These are phyloP conservation scores for Pseudoturritis turrita DNA, from an alignment of 345 rosid species.

Conservation along the genomic window DNA sequence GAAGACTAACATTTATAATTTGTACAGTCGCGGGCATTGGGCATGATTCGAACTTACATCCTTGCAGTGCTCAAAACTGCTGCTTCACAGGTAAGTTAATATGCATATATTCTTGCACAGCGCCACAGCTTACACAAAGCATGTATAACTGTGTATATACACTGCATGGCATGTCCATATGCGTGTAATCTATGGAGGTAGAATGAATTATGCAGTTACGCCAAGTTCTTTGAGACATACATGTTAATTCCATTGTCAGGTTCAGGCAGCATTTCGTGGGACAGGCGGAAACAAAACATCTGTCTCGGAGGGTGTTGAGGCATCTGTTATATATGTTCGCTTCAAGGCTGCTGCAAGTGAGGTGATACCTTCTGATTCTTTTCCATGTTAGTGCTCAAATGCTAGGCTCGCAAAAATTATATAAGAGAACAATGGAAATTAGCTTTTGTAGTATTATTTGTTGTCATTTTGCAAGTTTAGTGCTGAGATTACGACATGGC, in stretches of 20 bases:
- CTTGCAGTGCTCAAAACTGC: constrained; percentile 82
- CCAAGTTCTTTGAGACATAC: constrained; percentile 11
- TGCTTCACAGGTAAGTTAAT: constrained; percentile 65
- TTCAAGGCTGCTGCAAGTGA: constrained; percentile 97
- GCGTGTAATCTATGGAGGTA: not conserved
- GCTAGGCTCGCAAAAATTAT: not conserved
- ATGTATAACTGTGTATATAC: too few relatives aligned
- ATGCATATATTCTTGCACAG: not conserved
- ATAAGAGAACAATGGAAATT: not conserved
- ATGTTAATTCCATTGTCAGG: constrained; percentile 43
- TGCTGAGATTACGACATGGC: not conserved
- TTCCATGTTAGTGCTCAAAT: constrained; percentile 1
- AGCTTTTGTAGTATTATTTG: not conserved
- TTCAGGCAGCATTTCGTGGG: constrained; percentile 74
- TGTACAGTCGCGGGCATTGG: constrained; percentile 92
- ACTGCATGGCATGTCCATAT: too few relatives aligned
- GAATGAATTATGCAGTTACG: not conserved
- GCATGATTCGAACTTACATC: constrained; percentile 86
- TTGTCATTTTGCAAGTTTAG: constrained; percentile 6
- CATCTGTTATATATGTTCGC: constrained; percentile 89
- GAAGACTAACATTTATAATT: constrained; percentile 13
- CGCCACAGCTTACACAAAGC: not conserved
- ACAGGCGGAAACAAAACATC: constrained; percentile 60
- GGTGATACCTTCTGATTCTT: constrained; percentile 38
- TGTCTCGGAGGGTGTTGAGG: constrained; percentile 94